Conservation (phyloP, 805 yeast species). For the Lipomyces anomalus region DNA sequence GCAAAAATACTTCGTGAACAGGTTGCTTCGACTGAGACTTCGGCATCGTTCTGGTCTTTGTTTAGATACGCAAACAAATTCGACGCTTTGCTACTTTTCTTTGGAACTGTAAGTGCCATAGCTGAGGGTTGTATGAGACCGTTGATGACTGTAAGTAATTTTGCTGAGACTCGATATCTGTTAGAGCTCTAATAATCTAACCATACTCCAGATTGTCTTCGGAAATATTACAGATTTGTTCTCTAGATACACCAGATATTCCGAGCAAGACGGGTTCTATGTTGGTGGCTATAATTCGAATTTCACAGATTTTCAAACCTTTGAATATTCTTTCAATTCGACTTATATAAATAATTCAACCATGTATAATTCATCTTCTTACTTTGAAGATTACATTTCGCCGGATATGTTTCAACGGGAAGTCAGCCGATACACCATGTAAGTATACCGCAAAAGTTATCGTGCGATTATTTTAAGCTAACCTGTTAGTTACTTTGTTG, state of each 20-base stretch:
- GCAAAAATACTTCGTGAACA: conserved; percentile 35
- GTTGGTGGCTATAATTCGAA: conserved; percentile 33
- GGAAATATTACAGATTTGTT: conserved; percentile 38
- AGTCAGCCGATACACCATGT: conserved; percentile 18
- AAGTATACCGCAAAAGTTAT: no score
- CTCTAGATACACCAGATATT: conserved; percentile 27
- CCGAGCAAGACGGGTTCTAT: conserved; percentile 30
- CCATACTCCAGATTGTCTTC: conserved; percentile 29
- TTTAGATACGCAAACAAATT: conserved; percentile 33
- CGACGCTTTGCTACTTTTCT: conserved; percentile 29
- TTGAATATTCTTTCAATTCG: conserved; percentile 16
- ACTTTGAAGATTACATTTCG: conserved; percentile 6
- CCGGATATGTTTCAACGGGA: conserved; percentile 18
- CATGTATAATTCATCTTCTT: neutral
- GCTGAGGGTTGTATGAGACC: conserved; percentile 40
- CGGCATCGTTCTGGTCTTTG: conserved; percentile 28
- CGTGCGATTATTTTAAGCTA: conserved; percentile 25
- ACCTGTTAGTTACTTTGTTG: conserved; percentile 34
- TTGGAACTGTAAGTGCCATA: conserved; percentile 33
- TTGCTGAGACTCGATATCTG: neutral
- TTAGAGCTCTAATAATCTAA: no score
- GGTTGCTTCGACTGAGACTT: conserved; percentile 24
- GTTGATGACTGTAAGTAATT: conserved; percentile 22
- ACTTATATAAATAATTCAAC: conserved; percentile 1
- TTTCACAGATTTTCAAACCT: conserved; percentile 23